Conservation (phyloP, 2,329 filamentous ascomycete genomes). For the Xylariaceae sp. region DNA sequence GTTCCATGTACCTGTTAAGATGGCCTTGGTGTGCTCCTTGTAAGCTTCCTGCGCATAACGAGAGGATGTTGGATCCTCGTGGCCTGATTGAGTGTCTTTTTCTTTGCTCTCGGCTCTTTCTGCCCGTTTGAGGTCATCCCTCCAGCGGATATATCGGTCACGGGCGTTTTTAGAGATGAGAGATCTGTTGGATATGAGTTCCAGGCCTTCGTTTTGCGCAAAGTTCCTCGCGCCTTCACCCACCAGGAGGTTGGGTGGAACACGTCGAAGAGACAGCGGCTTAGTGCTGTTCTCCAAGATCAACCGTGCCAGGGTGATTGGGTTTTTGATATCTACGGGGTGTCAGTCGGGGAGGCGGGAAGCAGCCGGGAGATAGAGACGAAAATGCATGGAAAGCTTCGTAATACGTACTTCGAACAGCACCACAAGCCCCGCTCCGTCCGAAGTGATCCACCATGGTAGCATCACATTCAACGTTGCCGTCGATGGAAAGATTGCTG, state of each 20-base stretch:
- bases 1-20: constrained; percentile 55
- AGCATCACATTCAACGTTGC: constrained; percentile 89
- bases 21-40: constrained; percentile 49
- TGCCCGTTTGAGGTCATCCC: constrained; percentile 61
- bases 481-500: constrained; percentile 88
- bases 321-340: constrained; percentile 78
- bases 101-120: constrained; percentile 33
- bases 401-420: constrained; percentile 68
- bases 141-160: constrained; percentile 77
- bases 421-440: constrained; percentile 87
- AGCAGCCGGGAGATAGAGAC: background rate
- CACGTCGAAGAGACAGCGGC: constrained; percentile 75
- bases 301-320: constrained; percentile 77
- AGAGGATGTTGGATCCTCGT: constrained; percentile 10
- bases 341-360: constrained; percentile 2
- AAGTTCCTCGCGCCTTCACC: constrained; percentile 83
- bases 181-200: constrained; percentile 65
- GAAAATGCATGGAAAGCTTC: background rate
- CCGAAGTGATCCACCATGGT: constrained; percentile 88
- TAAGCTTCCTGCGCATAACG: constrained; percentile 17
- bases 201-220: constrained; percentile 71
- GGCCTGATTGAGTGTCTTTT: constrained; percentile 32
- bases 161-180: constrained; percentile 75
- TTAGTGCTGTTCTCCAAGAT: constrained; percentile 73
- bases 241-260: constrained; percentile 88